These are phyloP conservation scores for Trapa incisa DNA, from an alignment of 345 rosid genomes.

Conservation along the genomic window DNA sequence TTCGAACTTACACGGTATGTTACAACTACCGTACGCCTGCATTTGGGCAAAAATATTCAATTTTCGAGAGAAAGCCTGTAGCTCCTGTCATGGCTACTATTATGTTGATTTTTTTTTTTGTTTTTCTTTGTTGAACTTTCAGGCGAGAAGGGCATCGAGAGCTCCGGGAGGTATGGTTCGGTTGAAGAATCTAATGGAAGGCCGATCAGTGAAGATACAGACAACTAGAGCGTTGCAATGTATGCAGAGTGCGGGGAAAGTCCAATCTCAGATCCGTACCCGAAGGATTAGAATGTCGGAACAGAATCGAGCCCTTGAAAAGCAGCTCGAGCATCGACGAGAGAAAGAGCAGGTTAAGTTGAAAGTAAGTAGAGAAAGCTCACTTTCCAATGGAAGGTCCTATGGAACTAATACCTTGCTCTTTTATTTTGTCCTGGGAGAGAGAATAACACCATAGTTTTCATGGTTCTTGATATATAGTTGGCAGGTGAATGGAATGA, in stretches of 20 bases:
- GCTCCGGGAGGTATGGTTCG: constrained; percentile 83
- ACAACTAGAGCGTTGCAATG: constrained; percentile 61
- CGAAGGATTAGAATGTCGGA: constrained; percentile 68
- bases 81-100: too few relatives aligned
- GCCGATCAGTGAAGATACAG: constrained; percentile 72
- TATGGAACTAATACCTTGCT: too few relatives aligned
- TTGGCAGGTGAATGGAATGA: constrained; percentile 54
- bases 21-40: not conserved
- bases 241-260: constrained; percentile 79
- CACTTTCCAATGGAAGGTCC: not conserved
- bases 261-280: constrained; percentile 65
- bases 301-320: constrained; percentile 59
- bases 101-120: not conserved
- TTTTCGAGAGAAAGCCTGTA: too few relatives aligned
- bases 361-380: constrained; percentile 11
- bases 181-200: constrained; percentile 54
- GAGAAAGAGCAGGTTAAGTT: constrained; percentile 45
- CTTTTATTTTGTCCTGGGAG: not conserved
- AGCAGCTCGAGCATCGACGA: constrained; percentile 50
- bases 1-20: constrained; percentile 58
- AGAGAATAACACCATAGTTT: not conserved
- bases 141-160: constrained; percentile 87
- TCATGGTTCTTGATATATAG: constrained; percentile 10
- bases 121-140: constrained; percentile 1
- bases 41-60: not conserved